These are phyloP conservation scores for Hibiscus syriacus DNA, from an alignment of 345 rosid genomes.

Conservation along the genomic window DNA sequence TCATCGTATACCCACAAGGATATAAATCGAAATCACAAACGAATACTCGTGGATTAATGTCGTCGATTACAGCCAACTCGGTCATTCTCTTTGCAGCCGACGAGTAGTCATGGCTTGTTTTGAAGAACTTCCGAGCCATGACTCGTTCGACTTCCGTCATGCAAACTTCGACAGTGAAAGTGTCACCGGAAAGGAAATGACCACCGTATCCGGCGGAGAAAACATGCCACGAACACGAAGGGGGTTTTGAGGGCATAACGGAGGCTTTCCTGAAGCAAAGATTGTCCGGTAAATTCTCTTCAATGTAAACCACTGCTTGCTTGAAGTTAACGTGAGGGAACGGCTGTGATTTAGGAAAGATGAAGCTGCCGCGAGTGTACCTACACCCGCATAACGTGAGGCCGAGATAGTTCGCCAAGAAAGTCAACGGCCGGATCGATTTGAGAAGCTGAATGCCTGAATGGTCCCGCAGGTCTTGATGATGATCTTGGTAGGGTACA, in stretches of 20 bases:
- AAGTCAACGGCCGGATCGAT: slow-evolving; percentile 73
- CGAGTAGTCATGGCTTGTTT: slow-evolving; percentile 47
- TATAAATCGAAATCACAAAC: slow-evolving; percentile 88
- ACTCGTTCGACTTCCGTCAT: slow-evolving; percentile 89
- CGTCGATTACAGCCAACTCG: slow-evolving; percentile 51
- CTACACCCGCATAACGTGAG: slow-evolving; percentile 53
- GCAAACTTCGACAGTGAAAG: slow-evolving; percentile 73
- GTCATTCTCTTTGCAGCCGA: slow-evolving; percentile 86
- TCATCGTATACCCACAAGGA: too few relatives aligned
- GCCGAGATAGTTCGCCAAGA: slow-evolving; percentile 48
- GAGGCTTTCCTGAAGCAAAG: slow-evolving; percentile 66
- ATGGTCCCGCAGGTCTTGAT: slow-evolving; percentile 99
- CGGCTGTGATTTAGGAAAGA: too few relatives aligned
- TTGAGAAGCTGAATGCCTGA: slow-evolving; percentile 81
- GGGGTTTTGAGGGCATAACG: slow-evolving; percentile 57
- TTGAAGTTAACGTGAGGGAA: slow-evolving; percentile 79
- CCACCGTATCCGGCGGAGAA: slow-evolving; percentile 52
- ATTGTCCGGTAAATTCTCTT: slow-evolving; percentile 48
- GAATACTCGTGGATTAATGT: slow-evolving; percentile 54
- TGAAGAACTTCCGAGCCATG: slow-evolving; percentile 56
- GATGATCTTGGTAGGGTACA: slow-evolving; percentile 88
- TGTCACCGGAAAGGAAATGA: slow-evolving; percentile 1
- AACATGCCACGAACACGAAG: slow-evolving; percentile 81
- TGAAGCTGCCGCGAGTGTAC: slow-evolving; percentile 93
- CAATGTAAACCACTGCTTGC: slow-evolving; percentile 64